These are phyloP conservation scores for Sphagnum fallax DNA, from an alignment of 228 moss, liverwort and hornwort genomes.

Conservation along the genomic window DNA sequence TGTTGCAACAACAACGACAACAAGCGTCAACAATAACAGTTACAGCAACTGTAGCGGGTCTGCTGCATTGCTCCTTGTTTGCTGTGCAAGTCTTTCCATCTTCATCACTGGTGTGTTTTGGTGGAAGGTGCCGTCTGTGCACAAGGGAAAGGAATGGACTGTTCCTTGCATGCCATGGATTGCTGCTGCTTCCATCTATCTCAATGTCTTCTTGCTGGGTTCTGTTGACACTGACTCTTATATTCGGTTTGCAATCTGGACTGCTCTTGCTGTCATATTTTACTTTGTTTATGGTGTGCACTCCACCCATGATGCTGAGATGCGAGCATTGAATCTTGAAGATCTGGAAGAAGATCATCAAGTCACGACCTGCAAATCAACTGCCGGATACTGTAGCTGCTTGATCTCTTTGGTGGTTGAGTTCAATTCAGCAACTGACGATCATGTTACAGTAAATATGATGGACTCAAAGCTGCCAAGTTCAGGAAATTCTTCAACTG, in stretches of 20 bases:
- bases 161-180: conserved; percentile 67
- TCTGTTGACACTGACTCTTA: conserved; percentile 71
- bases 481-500: too few relatives aligned
- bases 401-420: too few relatives aligned
- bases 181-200: conserved; percentile 75
- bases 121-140: conserved; percentile 39
- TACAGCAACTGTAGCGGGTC: too few relatives aligned
- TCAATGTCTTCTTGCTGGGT: conserved; percentile 79
- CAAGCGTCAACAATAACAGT: too few relatives aligned
- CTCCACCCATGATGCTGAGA: conserved; percentile 60
- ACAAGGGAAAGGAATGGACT: conserved; percentile 57
- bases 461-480: too few relatives aligned
- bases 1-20: too few relatives aligned
- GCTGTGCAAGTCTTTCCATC: conserved; percentile 30
- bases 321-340: too few relatives aligned
- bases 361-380: too few relatives aligned
- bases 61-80: background rate
- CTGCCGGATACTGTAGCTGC: too few relatives aligned
- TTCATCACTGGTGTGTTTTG: conserved; percentile 39
- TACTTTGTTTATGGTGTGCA: conserved; percentile 85
- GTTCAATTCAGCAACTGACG: too few relatives aligned
- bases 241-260: conserved; percentile 68
- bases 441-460: too few relatives aligned
- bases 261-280: conserved; percentile 46
- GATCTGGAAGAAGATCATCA: too few relatives aligned